Percentiles rank a stretch among this genome's conserved stretches.
phyloP scores from a whole-genome alignment of 495 filamentous ascomycete genomes.

The Chaetomium cochliodes region DNA sequence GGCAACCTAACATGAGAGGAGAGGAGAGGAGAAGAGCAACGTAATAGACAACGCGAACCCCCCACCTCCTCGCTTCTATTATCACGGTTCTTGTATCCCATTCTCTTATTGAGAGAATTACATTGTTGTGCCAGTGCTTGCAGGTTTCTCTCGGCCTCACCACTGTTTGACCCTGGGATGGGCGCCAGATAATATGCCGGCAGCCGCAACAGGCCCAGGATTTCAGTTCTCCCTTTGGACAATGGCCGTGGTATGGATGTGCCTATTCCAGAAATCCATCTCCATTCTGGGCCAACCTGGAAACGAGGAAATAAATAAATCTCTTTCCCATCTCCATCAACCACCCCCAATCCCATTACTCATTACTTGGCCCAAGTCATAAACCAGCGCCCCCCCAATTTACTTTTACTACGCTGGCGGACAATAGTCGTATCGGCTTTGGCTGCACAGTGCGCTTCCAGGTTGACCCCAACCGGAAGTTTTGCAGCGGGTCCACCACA shows the following conservation, averaged over 20 bases:
- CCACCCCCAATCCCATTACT: not conserved
- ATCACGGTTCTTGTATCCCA: not conserved
- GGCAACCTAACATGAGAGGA: no score
- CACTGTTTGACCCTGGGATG: constrained; percentile 7
- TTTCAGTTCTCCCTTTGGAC: not conserved
- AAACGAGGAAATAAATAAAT: no score
- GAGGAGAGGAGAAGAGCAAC: not conserved
- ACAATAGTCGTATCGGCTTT: not conserved
- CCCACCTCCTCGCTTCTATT: not conserved
- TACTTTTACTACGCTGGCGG: not conserved
- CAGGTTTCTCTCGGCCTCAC: not conserved
- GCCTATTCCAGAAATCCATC: no score
- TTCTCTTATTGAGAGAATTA: constrained; percentile 1
- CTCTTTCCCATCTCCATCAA: no score
- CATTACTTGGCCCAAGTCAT: not conserved
- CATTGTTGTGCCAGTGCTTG: not conserved
- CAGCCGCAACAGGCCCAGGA: not conserved
- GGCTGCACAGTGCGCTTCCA: constrained; percentile 12
- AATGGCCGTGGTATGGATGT: no score
- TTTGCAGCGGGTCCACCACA: constrained; percentile 29
- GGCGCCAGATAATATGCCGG: not conserved
- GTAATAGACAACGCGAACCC: not conserved
- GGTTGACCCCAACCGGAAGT: constrained; percentile 26
- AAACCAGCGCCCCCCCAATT: not conserved
- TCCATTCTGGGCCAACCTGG: no score